Percentiles rank a stretch among this genome's conserved stretches.
These are phyloP conservation scores for Penicillium mononematosum DNA, from an alignment of 495 filamentous ascomycete genomes.

Conservation along the genomic window DNA sequence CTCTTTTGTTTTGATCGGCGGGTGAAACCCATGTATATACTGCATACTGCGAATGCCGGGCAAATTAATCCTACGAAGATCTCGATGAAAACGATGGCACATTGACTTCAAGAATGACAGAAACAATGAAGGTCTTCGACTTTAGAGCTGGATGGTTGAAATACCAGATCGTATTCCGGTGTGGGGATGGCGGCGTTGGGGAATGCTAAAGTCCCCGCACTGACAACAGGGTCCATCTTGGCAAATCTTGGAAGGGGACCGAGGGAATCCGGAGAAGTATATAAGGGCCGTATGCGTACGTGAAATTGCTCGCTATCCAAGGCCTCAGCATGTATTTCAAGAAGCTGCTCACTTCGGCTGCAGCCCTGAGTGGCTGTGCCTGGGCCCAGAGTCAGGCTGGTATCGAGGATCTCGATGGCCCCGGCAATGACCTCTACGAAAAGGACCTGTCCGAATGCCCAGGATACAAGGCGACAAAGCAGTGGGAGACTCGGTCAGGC, in stretches of 20 bases:
- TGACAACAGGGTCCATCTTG: slow-evolving; percentile 10
- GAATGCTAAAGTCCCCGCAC: slow-evolving; percentile 12
- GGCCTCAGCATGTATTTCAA: slow-evolving; percentile 16
- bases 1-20: neutral
- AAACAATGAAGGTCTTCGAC: neutral
- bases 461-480: slow-evolving; percentile 50
- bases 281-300: slow-evolving; percentile 5
- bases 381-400: slow-evolving; percentile 23
- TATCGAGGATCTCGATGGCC: slow-evolving; percentile 17
- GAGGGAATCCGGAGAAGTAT: slow-evolving; percentile 3
- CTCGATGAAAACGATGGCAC: neutral
- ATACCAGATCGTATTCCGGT: neutral
- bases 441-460: slow-evolving; percentile 40
- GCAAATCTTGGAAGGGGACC: neutral
- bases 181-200: slow-evolving; percentile 4
- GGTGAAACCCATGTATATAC: neutral
- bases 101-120: neutral
- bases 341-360: slow-evolving; percentile 15
- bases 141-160: neutral
- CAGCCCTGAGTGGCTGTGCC: slow-evolving; percentile 15
- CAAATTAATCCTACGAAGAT: neutral
- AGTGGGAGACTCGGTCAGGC: slow-evolving; percentile 31
- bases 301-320: neutral
- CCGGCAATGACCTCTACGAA: slow-evolving; percentile 23
- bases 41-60: neutral